phyloP scores from a whole-genome alignment of 2,329 filamentous ascomycete species.

The Colletotrichum tamarilloi region DNA sequence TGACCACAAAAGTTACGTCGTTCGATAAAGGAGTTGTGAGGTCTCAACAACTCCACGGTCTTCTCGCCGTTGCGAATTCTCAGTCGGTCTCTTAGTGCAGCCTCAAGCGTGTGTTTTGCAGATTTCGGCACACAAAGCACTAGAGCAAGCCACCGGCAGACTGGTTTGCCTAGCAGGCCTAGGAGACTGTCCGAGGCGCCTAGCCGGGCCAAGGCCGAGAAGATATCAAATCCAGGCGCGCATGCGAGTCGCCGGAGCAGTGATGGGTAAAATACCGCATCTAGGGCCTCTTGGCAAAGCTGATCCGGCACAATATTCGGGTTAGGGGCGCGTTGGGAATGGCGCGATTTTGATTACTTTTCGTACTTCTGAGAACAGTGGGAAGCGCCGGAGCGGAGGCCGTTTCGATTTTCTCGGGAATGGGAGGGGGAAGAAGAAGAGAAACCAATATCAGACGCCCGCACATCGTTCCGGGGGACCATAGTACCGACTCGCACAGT shows the following conservation, averaged over 20 bases:
- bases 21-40: not conserved
- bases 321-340: slow-evolving; percentile 8
- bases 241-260: not conserved
- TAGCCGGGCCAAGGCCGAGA: not conserved
- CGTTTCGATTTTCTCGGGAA: not conserved
- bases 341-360: slow-evolving; percentile 5
- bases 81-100: not conserved
- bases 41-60: not conserved
- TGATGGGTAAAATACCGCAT: slow-evolving; percentile 24
- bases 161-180: not conserved
- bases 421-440: not conserved
- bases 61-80: not conserved
- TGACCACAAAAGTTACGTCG: too few species aligned
- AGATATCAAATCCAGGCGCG: not conserved
- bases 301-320: slow-evolving; percentile 1
- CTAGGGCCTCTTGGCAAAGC: slow-evolving; percentile 24
- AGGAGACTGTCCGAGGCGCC: not conserved
- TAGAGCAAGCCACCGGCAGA: not conserved
- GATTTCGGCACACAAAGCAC: not conserved
- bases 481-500: not conserved
- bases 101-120: not conserved
- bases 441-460: not conserved
- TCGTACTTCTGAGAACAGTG: not conserved
- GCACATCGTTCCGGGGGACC: not conserved
- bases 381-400: slow-evolving; percentile 19